Percentiles rank a stretch among this genome's conserved stretches.
Evolutionary conservation across 2,329 filamentous ascomycete genomes (phyloP).

Genomic region (Cordyceps cateniannulata): DNA sequence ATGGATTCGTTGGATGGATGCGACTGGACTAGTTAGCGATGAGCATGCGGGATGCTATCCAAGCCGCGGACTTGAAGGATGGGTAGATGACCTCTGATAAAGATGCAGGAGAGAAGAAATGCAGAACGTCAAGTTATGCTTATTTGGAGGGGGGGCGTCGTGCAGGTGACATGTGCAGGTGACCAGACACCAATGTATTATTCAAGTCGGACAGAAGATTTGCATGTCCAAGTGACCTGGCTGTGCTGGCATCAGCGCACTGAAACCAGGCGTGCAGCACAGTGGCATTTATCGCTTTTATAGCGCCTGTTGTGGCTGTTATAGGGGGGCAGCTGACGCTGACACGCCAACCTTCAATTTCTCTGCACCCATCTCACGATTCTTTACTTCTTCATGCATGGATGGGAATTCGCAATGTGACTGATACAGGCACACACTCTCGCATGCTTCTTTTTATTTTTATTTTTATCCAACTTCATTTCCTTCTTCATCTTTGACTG

Average conservation of each 20-base stretch:
- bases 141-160: background rate
- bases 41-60: background rate
- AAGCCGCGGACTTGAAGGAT: background rate
- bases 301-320: background rate
- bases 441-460: background rate
- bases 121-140: background rate
- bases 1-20: background rate
- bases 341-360: too few relatives aligned
- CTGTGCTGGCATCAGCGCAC: background rate
- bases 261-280: too few relatives aligned
- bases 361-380: too few relatives aligned
- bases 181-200: background rate
- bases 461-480: background rate
- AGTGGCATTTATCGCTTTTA: too few relatives aligned
- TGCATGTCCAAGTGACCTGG: background rate
- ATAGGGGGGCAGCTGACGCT: background rate
- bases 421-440: too few relatives aligned
- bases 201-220: background rate
- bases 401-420: too few relatives aligned
- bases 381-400: too few relatives aligned
- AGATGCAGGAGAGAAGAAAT: background rate
- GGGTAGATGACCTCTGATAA: background rate
- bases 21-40: background rate
- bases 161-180: conserved; percentile 5
- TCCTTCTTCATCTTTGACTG: too few relatives aligned